Conservation (phyloP, 257 asterid genomes). For the Catharanthus roseus region DNA sequence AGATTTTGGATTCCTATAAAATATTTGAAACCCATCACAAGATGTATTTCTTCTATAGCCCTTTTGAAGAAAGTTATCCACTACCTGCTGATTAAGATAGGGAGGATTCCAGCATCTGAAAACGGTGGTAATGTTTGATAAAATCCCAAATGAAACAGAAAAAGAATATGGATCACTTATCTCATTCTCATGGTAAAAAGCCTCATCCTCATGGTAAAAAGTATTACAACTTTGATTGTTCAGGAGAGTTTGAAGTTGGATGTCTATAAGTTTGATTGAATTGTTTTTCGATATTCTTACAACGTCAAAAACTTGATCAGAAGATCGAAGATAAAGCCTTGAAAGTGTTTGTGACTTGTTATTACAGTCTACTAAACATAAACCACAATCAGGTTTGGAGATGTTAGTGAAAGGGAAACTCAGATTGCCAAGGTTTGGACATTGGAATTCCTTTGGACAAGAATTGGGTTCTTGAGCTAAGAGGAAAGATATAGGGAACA, state of each 20-base stretch:
- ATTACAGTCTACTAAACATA: constrained; percentile 20
- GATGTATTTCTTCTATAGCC: neutral
- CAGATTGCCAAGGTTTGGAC: constrained; percentile 25
- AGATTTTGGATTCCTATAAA: neutral
- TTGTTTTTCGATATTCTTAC: neutral
- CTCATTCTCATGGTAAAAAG: too few relatives aligned
- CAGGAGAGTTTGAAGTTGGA: neutral
- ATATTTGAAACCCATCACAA: constrained; percentile 11
- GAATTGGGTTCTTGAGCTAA: neutral
- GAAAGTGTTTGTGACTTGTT: neutral
- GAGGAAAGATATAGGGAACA: neutral
- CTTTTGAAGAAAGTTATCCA: too few relatives aligned
- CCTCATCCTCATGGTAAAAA: too few relatives aligned
- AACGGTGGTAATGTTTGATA: neutral
- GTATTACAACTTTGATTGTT: neutral
- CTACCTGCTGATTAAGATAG: constrained; percentile 1
- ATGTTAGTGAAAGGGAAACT: constrained; percentile 28
- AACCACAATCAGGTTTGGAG: constrained; percentile 27
- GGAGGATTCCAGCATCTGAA: neutral
- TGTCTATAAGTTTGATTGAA: constrained; percentile 9
- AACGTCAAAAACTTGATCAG: neutral
- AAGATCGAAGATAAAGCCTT: constrained; percentile 11
- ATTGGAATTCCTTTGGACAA: constrained; percentile 7
- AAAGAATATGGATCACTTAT: constrained; percentile 11
- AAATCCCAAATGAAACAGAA: constrained; percentile 18